These are phyloP conservation scores for Alternaria hordeiaustralica DNA, from an alignment of 2,329 filamentous ascomycete genomes.

Conservation along the genomic window DNA sequence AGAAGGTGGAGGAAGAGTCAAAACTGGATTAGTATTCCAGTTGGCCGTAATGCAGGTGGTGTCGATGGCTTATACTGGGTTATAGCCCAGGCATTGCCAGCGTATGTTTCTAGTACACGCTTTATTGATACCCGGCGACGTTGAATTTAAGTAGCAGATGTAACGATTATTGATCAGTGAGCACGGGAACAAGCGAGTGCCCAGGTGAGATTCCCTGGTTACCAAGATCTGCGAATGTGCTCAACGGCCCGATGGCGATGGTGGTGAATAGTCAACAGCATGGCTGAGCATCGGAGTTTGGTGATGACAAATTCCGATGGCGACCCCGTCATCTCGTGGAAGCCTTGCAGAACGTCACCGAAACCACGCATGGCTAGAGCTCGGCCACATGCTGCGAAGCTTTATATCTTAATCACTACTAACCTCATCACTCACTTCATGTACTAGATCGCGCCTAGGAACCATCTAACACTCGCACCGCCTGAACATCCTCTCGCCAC, in stretches of 20 bases:
- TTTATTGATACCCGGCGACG: slow-evolving; percentile 31
- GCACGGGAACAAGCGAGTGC: neutral
- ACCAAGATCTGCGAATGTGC: neutral
- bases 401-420: slow-evolving; percentile 40
- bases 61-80: slow-evolving; percentile 1
- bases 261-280: neutral
- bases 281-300: neutral
- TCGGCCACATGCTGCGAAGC: slow-evolving; percentile 30
- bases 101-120: slow-evolving; percentile 2
- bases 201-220: neutral
- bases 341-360: slow-evolving; percentile 45
- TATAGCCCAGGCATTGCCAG: slow-evolving; percentile 5
- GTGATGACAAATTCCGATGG: slow-evolving; percentile 47
- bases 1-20: slow-evolving; percentile 17
- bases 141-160: neutral
- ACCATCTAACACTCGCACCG: neutral
- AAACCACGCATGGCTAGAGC: slow-evolving; percentile 26
- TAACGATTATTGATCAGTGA: neutral
- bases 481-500: neutral
- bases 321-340: slow-evolving; percentile 34
- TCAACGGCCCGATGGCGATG: neutral
- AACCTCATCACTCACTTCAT: slow-evolving; percentile 25
- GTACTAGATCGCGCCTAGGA: slow-evolving; percentile 2
- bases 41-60: slow-evolving; percentile 15
- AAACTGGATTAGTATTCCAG: slow-evolving; percentile 28